Conservation (phyloP, 78 protist genomes). For the Dictyostelium citrinum region DNA sequence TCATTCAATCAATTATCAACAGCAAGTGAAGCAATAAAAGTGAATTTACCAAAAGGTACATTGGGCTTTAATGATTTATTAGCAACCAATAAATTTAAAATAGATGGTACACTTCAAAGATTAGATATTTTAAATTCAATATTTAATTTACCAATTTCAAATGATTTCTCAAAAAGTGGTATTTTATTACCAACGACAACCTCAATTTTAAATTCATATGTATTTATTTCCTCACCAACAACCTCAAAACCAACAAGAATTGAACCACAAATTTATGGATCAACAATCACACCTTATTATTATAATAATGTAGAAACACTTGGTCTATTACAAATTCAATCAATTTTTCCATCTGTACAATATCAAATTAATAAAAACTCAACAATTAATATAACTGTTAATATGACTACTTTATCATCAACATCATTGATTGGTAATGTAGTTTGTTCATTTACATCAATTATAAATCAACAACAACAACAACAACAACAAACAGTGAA, state of each 20-base stretch:
- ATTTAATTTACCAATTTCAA: neutral
- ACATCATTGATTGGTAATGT: neutral
- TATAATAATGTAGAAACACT: neutral
- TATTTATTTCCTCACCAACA: neutral
- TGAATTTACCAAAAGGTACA: neutral
- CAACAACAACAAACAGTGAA: neutral
- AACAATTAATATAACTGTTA: neutral
- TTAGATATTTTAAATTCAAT: neutral
- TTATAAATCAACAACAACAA: neutral
- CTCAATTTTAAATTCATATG: neutral
- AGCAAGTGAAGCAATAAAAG: neutral
- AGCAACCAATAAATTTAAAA: neutral
- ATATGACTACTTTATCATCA: neutral
- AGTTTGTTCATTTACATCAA: neutral
- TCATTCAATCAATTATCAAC: neutral
- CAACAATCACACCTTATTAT: neutral
- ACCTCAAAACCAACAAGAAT: neutral
- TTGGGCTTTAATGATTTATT: neutral
- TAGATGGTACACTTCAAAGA: neutral
- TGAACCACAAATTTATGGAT: neutral
- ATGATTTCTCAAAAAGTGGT: neutral
- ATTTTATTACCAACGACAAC: neutral
- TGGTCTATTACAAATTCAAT: neutral
- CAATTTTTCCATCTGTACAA: neutral
- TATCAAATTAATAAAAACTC: neutral